Base-by-base conservation (phyloP, 129 eudicot species). In the Centaurea solstitialis region DNA sequence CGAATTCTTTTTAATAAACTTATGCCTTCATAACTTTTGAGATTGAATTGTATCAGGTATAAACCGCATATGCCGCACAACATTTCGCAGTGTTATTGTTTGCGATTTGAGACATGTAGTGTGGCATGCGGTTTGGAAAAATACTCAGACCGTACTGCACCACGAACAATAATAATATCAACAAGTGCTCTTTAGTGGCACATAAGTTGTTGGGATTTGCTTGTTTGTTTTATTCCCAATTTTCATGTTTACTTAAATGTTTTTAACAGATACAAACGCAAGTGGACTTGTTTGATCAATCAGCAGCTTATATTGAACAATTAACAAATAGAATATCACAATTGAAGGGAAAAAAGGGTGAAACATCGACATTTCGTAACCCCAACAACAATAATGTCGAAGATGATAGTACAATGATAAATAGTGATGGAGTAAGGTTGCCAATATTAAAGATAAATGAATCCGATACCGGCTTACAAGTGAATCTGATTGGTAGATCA, bases 311-410 rank as follows among this genome's bases (percentile, higher is more conserved):
- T 7, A 68, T 78, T 43, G 9, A 13, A 17, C 5, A 20, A 37
- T 23, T 78, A 43, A 78, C 45, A 40, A 73, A 68, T 64, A 68
- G 45, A 40, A 26, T 78, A 20, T 72, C 70, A n/a, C 5, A 78
- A 43, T 45, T 78, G 66, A 68, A 15, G 67, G 57, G 18, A 59
- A 78, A 40, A 43, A 68, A 15, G 70, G 23, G 40, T 7, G 9
- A 64, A 33, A 70, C 59, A 64, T 21, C 13, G 17, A 59, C 17
- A 12, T 26, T 41, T 28, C 11, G 18, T 3, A 18, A 33, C 28
- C 21, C 21, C 23, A 23, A 6, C 3, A 33, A 17, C 20, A 41
- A 20, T 6, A 21, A 10, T 53, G 62, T 18, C 38, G 21, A n/a
- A 45, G 40, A 68, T 12, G 3, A 41, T 12, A 67, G 40, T 21